These are phyloP conservation scores for Plectranthus barbatus DNA, from an alignment of 257 asterid genomes.

Conservation along the genomic window DNA sequence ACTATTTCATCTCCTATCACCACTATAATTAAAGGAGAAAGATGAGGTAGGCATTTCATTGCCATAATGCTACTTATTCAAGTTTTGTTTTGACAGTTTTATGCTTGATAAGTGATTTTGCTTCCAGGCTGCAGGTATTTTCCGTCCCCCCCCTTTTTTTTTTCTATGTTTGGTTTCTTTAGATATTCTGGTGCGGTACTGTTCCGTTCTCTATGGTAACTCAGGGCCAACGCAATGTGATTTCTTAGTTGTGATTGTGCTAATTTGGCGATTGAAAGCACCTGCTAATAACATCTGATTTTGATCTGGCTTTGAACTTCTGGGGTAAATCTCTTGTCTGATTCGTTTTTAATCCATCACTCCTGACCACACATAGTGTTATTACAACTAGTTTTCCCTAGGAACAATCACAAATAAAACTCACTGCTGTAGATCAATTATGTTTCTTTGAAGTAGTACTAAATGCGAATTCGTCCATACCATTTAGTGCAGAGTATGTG, in stretches of 20 bases:
- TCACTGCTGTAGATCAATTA: neutral
- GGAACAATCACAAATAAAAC: neutral
- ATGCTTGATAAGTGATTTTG: conserved; percentile 19
- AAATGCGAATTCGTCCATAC: neutral
- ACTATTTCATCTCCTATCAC: conserved; percentile 66
- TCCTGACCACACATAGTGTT: neutral
- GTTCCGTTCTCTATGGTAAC: conserved; percentile 22
- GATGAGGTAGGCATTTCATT: conserved; percentile 70
- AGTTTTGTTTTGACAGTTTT: conserved; percentile 12
- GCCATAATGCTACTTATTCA: conserved; percentile 21
- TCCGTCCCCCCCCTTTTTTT: conserved; percentile 4
- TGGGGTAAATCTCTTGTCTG: conserved; percentile 37
- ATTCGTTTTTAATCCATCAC: conserved; percentile 13
- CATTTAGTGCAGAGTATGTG: too few relatives aligned
- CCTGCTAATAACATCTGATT: conserved; percentile 22
- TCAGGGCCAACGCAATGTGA: conserved; percentile 24
- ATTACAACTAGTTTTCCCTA: neutral
- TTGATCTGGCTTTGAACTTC: conserved; percentile 23
- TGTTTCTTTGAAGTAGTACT: neutral
- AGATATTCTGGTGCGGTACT: conserved; percentile 23
- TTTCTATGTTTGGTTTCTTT: conserved; percentile 25
- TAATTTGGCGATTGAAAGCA: conserved; percentile 21
- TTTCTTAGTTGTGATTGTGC: conserved; percentile 34
- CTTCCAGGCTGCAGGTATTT: neutral
- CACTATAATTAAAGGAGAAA: conserved; percentile 63